Base-by-base conservation (phyloP, 2,329 filamentous ascomycete genomes). In the Tolypocladium ovalisporum region DNA sequence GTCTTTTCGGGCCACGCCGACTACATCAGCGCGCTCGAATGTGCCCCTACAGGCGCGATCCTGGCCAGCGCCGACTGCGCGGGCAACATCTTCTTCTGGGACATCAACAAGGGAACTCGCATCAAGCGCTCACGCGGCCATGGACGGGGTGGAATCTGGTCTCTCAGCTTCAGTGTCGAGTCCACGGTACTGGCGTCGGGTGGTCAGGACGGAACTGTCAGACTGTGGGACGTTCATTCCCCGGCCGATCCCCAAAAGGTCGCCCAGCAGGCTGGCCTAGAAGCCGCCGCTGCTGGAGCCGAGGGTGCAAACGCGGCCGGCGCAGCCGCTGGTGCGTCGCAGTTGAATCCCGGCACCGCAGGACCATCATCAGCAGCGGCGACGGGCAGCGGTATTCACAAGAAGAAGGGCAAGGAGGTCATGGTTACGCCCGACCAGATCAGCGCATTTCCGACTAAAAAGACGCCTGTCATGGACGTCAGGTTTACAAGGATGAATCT, bases 401-500 rank as follows among this genome's bases (percentile, higher is more conserved):
- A 86, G 79, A 96, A 95, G 76, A 90, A 90, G 71, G 84, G 83
- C 57, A 97, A 97, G 71, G 93, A 97, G 66, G 89, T 91, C 4
- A 89, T 90, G 66, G 88, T 96, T 51, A 92, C 88, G 0, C 87
- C 91, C 0, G 94, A 99, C 68, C 94, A 97, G 73, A 95, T 99
- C 73, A 90, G 85, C 62, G 92, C 90, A 1, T 97, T 97, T 69
- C 86, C 90, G 0, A 97, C 94, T 4, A 99, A 99, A 81, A 96
- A 96, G 75, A 93, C 88, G 19, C 92, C 93, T 0, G 89, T 97
- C 13, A 89, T 95, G 73, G 94, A 93, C 73, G 92, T 96, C 56
- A 84, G 88, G 67, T 97, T 97, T 66, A 97, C 94, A 4, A 80
- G 90, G 60, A 97, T 96, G 90, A 99, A 99, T 70, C 73, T 97